Evolutionary conservation across 2,329 filamentous ascomycete genomes (phyloP).

Genomic region (Phyllosticta citrichinensis): DNA sequence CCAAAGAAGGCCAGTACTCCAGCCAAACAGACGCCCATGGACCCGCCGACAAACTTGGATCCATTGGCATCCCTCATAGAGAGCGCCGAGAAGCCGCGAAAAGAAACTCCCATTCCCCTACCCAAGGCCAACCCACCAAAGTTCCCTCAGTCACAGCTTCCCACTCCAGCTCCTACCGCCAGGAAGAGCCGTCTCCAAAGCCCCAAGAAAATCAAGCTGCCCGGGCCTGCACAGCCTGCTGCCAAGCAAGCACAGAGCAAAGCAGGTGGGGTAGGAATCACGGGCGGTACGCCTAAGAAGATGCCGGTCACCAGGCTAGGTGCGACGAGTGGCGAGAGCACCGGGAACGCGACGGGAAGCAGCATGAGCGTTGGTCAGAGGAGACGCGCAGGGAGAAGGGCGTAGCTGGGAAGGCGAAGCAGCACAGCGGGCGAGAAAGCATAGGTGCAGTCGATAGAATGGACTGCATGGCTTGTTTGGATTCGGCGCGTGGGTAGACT

Average conservation of each 20-base stretch:
- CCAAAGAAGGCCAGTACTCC: background rate
- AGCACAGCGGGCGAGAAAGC: background rate
- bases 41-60: background rate
- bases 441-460: background rate
- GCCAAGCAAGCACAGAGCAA: background rate
- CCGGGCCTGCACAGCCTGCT: constrained; percentile 13
- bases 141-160: background rate
- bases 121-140: background rate
- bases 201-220: constrained; percentile 25
- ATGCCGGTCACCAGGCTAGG: background rate
- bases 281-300: constrained; percentile 4
- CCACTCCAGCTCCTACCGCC: background rate
- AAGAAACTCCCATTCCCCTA: background rate
- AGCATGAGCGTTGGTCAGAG: background rate
- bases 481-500: background rate
- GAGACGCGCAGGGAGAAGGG: background rate
- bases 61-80: background rate
- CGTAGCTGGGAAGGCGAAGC: background rate
- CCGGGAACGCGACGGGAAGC: background rate
- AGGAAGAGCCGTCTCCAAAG: constrained; percentile 24
- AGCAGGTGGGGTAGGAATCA: background rate
- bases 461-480: background rate
- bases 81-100: background rate
- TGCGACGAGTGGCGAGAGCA: background rate
- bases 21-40: background rate